These are phyloP conservation scores for Neurospora sp. DNA, from an alignment of 495 filamentous ascomycete genomes.

Conservation along the genomic window DNA sequence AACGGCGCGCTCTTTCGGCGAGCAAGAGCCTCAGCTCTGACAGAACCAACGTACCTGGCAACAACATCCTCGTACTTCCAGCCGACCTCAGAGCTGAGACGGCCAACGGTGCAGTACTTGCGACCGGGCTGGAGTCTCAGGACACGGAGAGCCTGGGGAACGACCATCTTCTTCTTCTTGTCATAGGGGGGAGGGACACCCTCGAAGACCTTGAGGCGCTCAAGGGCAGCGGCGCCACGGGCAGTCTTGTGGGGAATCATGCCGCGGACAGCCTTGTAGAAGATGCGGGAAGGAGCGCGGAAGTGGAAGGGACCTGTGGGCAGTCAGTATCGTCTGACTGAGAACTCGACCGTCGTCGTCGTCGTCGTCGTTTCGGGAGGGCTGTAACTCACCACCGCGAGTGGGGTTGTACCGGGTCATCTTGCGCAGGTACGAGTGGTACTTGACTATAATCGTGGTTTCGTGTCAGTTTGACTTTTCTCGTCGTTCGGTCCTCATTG, in stretches of 20 bases:
- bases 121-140: conserved; percentile 92
- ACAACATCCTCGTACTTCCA: conserved; percentile 99
- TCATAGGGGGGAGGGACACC: conserved; percentile 98
- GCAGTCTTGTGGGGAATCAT: conserved; percentile 99
- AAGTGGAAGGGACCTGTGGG: conserved; percentile 91
- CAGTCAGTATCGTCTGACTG: conserved; percentile 29
- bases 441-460: conserved; percentile 70
- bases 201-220: conserved; percentile 99
- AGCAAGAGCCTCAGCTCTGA: background rate
- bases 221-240: conserved; percentile 89
- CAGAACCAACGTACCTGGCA: conserved; percentile 61
- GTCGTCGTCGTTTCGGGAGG: background rate
- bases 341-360: conserved; percentile 7
- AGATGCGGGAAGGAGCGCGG: conserved; percentile 95
- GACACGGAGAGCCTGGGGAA: conserved; percentile 93
- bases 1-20: background rate
- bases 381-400: conserved; percentile 66
- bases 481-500: conserved; percentile 2
- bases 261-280: conserved; percentile 99
- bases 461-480: conserved; percentile 20
- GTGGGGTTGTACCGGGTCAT: conserved; percentile 99
- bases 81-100: conserved; percentile 95
- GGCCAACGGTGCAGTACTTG: conserved; percentile 98
- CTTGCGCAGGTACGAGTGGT: conserved; percentile 98
- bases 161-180: conserved; percentile 98